Evolutionary conservation across 177 flowering plant species (phyloP), one percentile per base, ranked within the genome.

Genomic region (Tripterygium wilfordii): DNA sequence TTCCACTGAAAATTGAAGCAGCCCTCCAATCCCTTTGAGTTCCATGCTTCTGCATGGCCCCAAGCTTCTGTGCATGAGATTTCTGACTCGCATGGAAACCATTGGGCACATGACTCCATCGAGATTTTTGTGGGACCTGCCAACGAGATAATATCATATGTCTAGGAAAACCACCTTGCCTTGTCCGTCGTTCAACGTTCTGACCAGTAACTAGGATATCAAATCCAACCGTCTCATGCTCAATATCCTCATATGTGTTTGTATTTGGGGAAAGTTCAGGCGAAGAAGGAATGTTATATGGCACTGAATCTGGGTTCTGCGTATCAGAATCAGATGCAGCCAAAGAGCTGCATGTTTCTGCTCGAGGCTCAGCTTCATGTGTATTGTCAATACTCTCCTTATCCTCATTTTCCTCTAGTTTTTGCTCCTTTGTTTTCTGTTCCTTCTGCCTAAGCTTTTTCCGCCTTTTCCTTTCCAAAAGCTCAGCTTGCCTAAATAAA

Each of bases 371-470:
- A 38, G 31, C 64, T 29, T 67, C 76, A 26, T 33, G 36, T 12
- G 49, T 36, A 35, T 60, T 61, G 23, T 47, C 57, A 23, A 35
- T 36, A 19, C 21, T 42, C 30, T 61, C 67, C 42, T 58, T n/a
- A n/a, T n/a, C 42, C 20, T 66, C 67, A 26, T 28, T 67, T 37
- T 69, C 72, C 30, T 22, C 71, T 32, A 54, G 56, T 24, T 52
- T 51, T 41, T 67, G 85, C 39, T 77, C 90, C 69, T 68, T 83
- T 28, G 64, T 77, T 56, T 63, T 83, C 52, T 75, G 86, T 57
- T 75, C 86, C 58, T 77, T 79, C 63, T 82, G 95, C 63, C 86
- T 65, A 25, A 83, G 84, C 73, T 81, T 87, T 69, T 77, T 87
- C 75, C 61, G 68, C 57, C 77, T 76, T 59, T 63, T 90, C 70